Evolutionary conservation across 176 grass and related monocot genomes (phyloP).

Genomic region (Cocos nucifera): DNA sequence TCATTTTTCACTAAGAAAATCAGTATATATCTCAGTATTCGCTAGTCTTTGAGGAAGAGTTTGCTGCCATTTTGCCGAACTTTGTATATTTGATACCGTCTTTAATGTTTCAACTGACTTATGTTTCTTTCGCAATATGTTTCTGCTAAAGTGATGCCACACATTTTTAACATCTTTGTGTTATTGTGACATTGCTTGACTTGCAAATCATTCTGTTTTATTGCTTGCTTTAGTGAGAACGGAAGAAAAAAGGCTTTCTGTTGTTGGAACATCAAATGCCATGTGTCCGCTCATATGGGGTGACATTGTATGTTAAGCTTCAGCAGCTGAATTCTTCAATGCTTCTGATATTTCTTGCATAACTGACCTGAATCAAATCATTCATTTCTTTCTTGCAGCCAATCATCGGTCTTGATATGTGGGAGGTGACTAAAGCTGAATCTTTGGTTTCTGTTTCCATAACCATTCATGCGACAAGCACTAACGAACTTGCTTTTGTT

Average conservation of each 20-base stretch:
- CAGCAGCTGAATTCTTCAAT: neutral
- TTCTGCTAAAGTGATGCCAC: too few species aligned
- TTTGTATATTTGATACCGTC: too few species aligned
- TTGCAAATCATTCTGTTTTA: constrained; percentile 1
- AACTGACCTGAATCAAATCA: neutral
- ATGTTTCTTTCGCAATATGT: too few species aligned
- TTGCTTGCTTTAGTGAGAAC: constrained; percentile 46
- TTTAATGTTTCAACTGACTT: too few species aligned
- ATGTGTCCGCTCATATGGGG: constrained; percentile 74
- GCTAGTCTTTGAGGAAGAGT: too few species aligned
- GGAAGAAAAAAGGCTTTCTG: constrained; percentile 49
- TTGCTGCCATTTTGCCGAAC: too few species aligned
- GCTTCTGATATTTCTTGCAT: neutral
- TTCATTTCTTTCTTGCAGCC: constrained; percentile 50
- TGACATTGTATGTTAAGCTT: constrained; percentile 63
- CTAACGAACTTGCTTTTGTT: constrained; percentile 27
- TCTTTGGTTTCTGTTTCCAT: constrained; percentile 1
- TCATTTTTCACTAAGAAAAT: too few species aligned
- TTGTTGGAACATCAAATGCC: constrained; percentile 75
- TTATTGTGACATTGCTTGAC: neutral
- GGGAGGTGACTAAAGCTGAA: constrained; percentile 61
- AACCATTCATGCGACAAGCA: constrained; percentile 12
- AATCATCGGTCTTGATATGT: constrained; percentile 78
- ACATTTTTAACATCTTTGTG: too few species aligned
- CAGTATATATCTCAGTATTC: too few species aligned